Base-by-base conservation (phyloP, 805 yeast genomes). In the Ogataea sp. region DNA sequence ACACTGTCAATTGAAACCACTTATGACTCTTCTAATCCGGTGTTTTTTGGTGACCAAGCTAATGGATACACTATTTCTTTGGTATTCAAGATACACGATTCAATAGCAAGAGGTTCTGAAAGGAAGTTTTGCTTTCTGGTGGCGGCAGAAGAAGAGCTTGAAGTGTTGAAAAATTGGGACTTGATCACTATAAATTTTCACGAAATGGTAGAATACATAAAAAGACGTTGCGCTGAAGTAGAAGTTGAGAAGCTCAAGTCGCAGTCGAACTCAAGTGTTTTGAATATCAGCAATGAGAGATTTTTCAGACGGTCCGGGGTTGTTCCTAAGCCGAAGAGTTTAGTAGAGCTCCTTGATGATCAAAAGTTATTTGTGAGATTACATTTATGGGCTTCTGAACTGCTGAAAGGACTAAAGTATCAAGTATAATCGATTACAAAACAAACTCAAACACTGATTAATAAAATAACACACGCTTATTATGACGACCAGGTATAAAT, bases 51-150 rank as follows among this genome's bases (percentile, higher is more conserved):
- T 4, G 87, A 82, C 48, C 70, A 71, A 11, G 50, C 62, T 4
- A 67, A 74, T 41, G 89, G 89, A 0, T 71, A 72, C 45, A 75
- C 85, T 23, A 56, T 82, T 7, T 68, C 73, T 13, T 64, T 73
- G 41, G 70, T 79, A 3, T 80, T 83, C 62, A 80, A 80, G 52
- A 55, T 81, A 24, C 64, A 66, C 31, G 90, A 83, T 54, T 59
- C 67, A 11, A 73, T 75, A 36, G 88, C 90, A 0, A 64, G 90
- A 40, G 90, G 90, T 2, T 75, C 82, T 1, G 88, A 83, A 53
- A 62, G 90, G 42, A 70, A 83, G 38, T 83, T 80, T 48, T 67
- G 81, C 1, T 54, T 80, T 16, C 67, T 80, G 41, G 75, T 80
- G 13, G 68, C 78, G 2, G 62, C 73, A 10, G 83, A 78, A 48